Conservation (phyloP, 2,329 filamentous ascomycete genomes). For the Penicillium hesseltinei region DNA sequence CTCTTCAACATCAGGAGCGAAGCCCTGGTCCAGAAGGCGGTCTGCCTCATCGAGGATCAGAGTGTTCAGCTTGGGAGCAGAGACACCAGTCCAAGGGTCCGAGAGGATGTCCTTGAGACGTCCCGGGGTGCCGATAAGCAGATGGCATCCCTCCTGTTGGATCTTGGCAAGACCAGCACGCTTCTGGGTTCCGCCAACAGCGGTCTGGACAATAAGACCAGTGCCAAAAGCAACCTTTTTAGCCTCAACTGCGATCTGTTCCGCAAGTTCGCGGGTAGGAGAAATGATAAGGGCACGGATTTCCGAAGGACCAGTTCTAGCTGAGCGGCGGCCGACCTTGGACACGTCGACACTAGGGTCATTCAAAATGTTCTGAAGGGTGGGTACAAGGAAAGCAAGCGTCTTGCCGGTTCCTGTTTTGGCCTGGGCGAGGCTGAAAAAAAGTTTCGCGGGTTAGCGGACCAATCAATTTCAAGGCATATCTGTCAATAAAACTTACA, state of each 20-base stretch:
- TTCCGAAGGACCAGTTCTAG: constrained; percentile 38
- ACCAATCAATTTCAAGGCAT: background rate
- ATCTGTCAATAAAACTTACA: constrained; percentile 58
- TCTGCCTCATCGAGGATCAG: constrained; percentile 67
- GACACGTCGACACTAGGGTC: constrained; percentile 57
- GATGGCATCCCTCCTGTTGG: constrained; percentile 73
- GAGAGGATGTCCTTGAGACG: constrained; percentile 77
- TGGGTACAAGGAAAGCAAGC: constrained; percentile 82
- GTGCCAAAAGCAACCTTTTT: constrained; percentile 64
- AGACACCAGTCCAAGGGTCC: constrained; percentile 62
- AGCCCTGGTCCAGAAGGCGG: constrained; percentile 66
- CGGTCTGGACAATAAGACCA: constrained; percentile 67
- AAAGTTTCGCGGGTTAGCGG: constrained; percentile 16
- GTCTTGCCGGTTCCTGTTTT: constrained; percentile 98
- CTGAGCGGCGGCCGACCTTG: constrained; percentile 8
- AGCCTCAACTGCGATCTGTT: constrained; percentile 70
- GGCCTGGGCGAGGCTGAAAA: constrained; percentile 76
- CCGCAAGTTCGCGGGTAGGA: constrained; percentile 62
- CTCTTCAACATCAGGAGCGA: constrained; percentile 62
- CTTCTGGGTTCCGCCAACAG: constrained; percentile 92
- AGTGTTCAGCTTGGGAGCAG: constrained; percentile 59
- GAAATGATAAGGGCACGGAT: constrained; percentile 62
- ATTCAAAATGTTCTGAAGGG: constrained; percentile 73
- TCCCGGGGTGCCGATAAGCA: constrained; percentile 87
- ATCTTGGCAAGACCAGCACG: constrained; percentile 64